A percentile compares a stretch with the other conserved stretches of the same genome.
Conservation (phyloP, 495 filamentous ascomycete species). For the Talaromyces liani region DNA sequence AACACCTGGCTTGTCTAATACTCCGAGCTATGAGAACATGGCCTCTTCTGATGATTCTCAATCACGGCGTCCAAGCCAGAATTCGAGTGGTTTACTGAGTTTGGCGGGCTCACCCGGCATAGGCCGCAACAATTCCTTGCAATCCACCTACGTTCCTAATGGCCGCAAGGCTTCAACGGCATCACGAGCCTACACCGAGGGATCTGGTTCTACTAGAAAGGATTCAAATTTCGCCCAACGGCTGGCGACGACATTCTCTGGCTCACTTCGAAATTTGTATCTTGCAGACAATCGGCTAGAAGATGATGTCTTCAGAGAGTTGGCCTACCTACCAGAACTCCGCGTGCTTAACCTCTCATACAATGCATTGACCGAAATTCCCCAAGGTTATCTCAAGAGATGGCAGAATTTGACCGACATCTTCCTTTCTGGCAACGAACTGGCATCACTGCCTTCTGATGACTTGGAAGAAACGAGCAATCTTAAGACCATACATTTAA, state of each 20-base stretch:
- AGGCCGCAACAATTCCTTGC: constrained; percentile 72
- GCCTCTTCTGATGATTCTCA: constrained; percentile 56
- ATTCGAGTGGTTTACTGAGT: constrained; percentile 65
- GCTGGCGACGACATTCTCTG: constrained; percentile 74
- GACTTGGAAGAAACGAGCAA: constrained; percentile 83
- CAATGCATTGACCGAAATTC: constrained; percentile 88
- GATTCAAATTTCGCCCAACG: constrained; percentile 76
- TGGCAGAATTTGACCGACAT: constrained; percentile 87
- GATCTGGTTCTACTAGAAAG: constrained; percentile 63
- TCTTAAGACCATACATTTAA: constrained; percentile 88
- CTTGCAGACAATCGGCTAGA: constrained; percentile 90
- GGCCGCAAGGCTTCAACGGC: constrained; percentile 79
- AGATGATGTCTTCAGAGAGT: constrained; percentile 89
- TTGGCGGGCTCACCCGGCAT: constrained; percentile 63
- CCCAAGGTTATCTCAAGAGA: constrained; percentile 73
- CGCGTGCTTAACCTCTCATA: constrained; percentile 90
- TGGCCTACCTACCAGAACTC: constrained; percentile 74
- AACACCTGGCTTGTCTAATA: constrained; percentile 45
- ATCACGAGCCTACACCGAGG: constrained; percentile 55
- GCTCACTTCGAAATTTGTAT: constrained; percentile 72
- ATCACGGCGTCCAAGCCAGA: constrained; percentile 73
- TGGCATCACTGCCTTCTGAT: constrained; percentile 85
- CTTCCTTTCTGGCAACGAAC: constrained; percentile 91
- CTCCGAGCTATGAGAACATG: constrained; percentile 72
- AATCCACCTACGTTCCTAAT: constrained; percentile 66